phyloP scores from a whole-genome alignment of 768 basidiomycete species.

The Sporobolomyces roseus region DNA sequence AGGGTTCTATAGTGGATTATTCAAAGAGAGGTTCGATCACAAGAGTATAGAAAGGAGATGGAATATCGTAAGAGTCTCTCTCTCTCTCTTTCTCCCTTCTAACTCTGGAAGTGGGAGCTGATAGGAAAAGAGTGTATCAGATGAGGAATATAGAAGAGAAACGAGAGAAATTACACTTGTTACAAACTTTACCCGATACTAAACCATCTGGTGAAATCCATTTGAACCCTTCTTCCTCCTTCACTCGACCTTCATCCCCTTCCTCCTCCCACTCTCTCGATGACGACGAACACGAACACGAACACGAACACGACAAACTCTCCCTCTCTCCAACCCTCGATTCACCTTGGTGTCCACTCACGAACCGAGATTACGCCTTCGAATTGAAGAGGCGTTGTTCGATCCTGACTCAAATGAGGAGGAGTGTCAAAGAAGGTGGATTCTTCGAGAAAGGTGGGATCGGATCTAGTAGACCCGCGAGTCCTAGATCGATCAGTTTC shows the following conservation, averaged over 20 bases:
- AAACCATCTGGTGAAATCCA: slow-evolving; percentile 31
- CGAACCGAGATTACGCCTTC: slow-evolving; percentile 55
- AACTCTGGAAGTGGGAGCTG: neutral
- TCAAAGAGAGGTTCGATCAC: slow-evolving; percentile 38
- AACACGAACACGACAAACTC: neutral
- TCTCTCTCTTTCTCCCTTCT: neutral
- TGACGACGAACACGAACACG: too few relatives aligned
- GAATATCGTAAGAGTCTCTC: slow-evolving; percentile 16
- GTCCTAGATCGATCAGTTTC: slow-evolving; percentile 34
- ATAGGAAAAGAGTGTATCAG: neutral
- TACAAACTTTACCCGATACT: slow-evolving; percentile 18
- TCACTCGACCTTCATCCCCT: slow-evolving; percentile 30
- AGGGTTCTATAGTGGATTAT: slow-evolving; percentile 35
- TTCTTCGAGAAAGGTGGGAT: slow-evolving; percentile 44
- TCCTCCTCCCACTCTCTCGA: neutral
- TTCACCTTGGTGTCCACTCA: slow-evolving; percentile 48
- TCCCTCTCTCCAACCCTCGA: neutral
- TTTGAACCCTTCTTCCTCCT: slow-evolving; percentile 13
- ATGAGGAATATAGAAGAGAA: slow-evolving; percentile 32
- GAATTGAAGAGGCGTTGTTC: slow-evolving; percentile 66
- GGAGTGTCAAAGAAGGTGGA: slow-evolving; percentile 45
- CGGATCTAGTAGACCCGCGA: slow-evolving; percentile 26
- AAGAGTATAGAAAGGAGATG: slow-evolving; percentile 27
- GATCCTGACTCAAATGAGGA: slow-evolving; percentile 59
- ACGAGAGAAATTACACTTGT: slow-evolving; percentile 33